Percentiles rank a stretch among this genome's conserved stretches.
These are phyloP conservation scores for Sutorius eximius DNA, from an alignment of 1,284 basidiomycete genomes.

Conservation along the genomic window DNA sequence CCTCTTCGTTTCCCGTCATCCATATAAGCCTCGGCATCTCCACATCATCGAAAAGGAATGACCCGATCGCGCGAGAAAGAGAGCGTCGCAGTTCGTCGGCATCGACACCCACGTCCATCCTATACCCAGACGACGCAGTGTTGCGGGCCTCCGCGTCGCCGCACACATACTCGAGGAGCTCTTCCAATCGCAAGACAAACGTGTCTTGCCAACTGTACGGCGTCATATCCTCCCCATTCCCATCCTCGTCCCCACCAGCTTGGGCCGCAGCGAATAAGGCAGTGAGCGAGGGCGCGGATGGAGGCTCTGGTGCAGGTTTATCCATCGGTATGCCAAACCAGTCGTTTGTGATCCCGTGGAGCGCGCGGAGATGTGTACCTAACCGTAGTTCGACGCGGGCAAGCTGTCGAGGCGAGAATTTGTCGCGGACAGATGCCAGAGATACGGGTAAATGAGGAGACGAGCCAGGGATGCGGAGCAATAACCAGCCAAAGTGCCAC, in stretches of 20 bases:
- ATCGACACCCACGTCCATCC: slow-evolving; percentile 29
- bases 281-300: slow-evolving; percentile 10
- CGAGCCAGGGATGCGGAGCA: slow-evolving; percentile 18
- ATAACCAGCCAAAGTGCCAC: slow-evolving; percentile 25
- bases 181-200: slow-evolving; percentile 59
- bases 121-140: neutral
- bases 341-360: slow-evolving; percentile 70
- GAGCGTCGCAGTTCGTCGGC: slow-evolving; percentile 47
- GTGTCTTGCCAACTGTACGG: slow-evolving; percentile 73
- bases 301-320: slow-evolving; percentile 28
- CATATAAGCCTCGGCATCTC: slow-evolving; percentile 66
- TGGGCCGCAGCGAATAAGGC: slow-evolving; percentile 11
- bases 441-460: slow-evolving; percentile 9
- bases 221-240: slow-evolving; percentile 36
- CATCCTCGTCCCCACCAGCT: slow-evolving; percentile 5
- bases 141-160: neutral
- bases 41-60: slow-evolving; percentile 72
- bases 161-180: slow-evolving; percentile 42
- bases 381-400: slow-evolving; percentile 56
- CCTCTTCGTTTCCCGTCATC: slow-evolving; percentile 56
- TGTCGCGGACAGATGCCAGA: slow-evolving; percentile 38
- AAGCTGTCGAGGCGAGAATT: slow-evolving; percentile 44
- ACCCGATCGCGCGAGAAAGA: slow-evolving; percentile 68
- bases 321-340: slow-evolving; percentile 60
- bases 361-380: slow-evolving; percentile 54